Evolutionary conservation across 495 filamentous ascomycete genomes (phyloP).

Genomic region (Penicillium roqueforti): DNA sequence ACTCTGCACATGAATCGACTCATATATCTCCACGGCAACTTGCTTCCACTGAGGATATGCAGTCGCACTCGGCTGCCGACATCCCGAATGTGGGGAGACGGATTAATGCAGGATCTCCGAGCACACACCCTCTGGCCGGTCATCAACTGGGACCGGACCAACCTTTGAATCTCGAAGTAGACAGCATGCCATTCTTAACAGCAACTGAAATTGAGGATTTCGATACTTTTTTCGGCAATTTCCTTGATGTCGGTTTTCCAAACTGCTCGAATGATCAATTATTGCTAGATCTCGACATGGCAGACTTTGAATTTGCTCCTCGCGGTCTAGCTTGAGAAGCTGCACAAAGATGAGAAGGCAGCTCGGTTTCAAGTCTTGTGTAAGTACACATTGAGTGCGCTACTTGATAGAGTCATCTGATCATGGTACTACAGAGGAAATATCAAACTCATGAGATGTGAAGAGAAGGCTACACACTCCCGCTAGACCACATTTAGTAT

Average conservation of each 20-base stretch:
- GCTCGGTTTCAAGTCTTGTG: too few species aligned
- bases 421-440: background rate
- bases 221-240: slow-evolving; percentile 20
- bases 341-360: background rate
- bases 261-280: slow-evolving; percentile 13
- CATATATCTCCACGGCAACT: background rate
- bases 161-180: slow-evolving; percentile 9
- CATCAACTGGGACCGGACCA: background rate
- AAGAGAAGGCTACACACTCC: background rate
- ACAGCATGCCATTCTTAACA: background rate
- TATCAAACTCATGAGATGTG: background rate
- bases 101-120: background rate
- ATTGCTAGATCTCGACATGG: slow-evolving; percentile 6
- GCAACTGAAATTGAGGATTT: slow-evolving; percentile 8
- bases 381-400: too few species aligned
- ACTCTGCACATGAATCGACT: background rate
- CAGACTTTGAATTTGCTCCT: background rate
- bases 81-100: background rate
- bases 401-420: background rate
- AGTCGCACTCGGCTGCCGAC: background rate
- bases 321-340: background rate
- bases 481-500: background rate
- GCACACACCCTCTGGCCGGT: background rate
- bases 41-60: background rate
- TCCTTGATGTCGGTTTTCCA: slow-evolving; percentile 22